These are phyloP conservation scores for Paramecium primaurelia DNA, from an alignment of 73 alveolate species.

Conservation along the genomic window DNA sequence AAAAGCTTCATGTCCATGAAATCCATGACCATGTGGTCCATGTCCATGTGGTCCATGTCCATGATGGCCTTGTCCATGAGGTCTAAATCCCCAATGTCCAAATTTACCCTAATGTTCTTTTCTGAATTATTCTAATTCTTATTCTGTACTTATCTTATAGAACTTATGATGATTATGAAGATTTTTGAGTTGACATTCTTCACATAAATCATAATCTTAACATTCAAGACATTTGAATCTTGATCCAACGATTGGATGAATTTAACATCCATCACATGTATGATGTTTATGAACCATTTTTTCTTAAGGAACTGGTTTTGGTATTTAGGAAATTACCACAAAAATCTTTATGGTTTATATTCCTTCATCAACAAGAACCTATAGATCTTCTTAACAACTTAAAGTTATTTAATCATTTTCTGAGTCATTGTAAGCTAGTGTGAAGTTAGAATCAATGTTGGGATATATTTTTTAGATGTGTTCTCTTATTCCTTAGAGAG, in stretches of 20 bases:
- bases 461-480: neutral
- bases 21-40: neutral
- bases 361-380: neutral
- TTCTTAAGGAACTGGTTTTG: neutral
- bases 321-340: neutral
- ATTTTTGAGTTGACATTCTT: constrained; percentile 74
- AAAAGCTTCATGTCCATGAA: neutral
- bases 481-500: neutral
- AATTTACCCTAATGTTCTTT: neutral
- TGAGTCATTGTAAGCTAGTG: neutral
- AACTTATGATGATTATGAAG: neutral
- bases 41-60: neutral
- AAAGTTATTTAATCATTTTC: neutral
- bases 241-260: constrained; percentile 79
- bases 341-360: neutral
- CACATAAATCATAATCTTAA: constrained; percentile 88
- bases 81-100: neutral
- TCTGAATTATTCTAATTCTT: neutral
- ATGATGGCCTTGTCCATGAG: neutral
- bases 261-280: constrained; percentile 86
- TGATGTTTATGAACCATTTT: constrained; percentile 48
- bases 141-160: neutral
- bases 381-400: neutral
- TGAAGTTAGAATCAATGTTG: neutral
- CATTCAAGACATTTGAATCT: constrained; percentile 84